Evolutionary conservation across 768 basidiomycete genomes (phyloP).

Genomic region (Tephrocybe sp.): DNA sequence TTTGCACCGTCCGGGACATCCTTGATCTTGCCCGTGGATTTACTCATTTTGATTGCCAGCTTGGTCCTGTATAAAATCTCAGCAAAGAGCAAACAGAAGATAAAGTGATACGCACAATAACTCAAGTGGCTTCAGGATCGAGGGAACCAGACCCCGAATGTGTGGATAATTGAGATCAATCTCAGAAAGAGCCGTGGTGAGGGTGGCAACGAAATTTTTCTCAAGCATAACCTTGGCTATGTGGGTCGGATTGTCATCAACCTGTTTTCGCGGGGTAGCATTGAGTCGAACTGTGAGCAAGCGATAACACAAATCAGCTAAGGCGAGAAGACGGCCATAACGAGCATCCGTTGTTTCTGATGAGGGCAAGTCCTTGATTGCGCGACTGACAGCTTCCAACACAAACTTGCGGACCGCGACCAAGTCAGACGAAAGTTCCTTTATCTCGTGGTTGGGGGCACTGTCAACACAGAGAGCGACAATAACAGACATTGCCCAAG

Average conservation of each 20-base stretch:
- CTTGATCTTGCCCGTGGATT: conserved; percentile 66
- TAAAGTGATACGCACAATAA: conserved; percentile 61
- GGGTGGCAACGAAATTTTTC: conserved; percentile 88
- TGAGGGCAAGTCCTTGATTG: conserved; percentile 75
- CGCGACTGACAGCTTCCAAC: conserved; percentile 82
- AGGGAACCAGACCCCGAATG: conserved; percentile 80
- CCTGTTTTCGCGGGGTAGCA: conserved; percentile 51
- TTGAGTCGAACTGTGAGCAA: conserved; percentile 81
- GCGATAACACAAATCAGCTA: conserved; percentile 86
- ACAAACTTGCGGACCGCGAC: conserved; percentile 92
- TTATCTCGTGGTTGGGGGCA: conserved; percentile 59
- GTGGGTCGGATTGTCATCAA: conserved; percentile 82
- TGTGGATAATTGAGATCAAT: conserved; percentile 96
- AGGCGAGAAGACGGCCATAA: conserved; percentile 86
- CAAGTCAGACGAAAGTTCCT: conserved; percentile 77
- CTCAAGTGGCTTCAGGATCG: conserved; percentile 87
- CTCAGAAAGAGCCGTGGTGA: conserved; percentile 88
- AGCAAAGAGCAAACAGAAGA: conserved; percentile 14
- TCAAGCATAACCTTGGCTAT: conserved; percentile 98
- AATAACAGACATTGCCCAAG: conserved; percentile 88
- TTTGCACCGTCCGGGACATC: conserved; percentile 50
- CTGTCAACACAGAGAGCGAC: conserved; percentile 94
- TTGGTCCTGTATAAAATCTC: conserved; percentile 64
- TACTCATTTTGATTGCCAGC: conserved; percentile 98
- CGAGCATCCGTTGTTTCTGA: conserved; percentile 66